Base-by-base conservation (phyloP, 2,329 filamentous ascomycete species). In the Beauveria varroae region DNA sequence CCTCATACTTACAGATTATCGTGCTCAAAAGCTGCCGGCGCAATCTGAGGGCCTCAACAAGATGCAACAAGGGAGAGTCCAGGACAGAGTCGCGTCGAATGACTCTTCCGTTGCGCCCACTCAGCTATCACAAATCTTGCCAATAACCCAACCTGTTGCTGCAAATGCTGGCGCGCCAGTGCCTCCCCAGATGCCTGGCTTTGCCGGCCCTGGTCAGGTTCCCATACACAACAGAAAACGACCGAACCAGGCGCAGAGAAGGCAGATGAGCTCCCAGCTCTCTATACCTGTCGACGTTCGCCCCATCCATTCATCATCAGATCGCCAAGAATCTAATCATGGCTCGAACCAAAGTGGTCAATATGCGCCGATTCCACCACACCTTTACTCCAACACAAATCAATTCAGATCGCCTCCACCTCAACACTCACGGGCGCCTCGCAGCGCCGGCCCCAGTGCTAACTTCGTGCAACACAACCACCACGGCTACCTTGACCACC, bases 241-340 rank as follows among this genome's bases (percentile, higher is more conserved):
- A 24, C 80, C 76, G 3, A 88, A 88, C 63, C 85, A 88, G 68
- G 84, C 85, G 1, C 82, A 87, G 66, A 78, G 85, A 54, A 80
- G 85, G 24, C 83, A 86, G 67, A 84, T 86, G 81, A 85, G 78
- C 61, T 78, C 83, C 5, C 81, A 86, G 64, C 67, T 86, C 20
- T 79, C 81, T 0, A 80, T 86, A 51, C 78, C 82, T 5, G 76
- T 86, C 57, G 81, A 85, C 63, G 70, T 77, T 14, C 76, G 77
- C 20, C 60, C 67, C n/a, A 68, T 72, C 20, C 71, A 73, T 18
- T 66, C 68, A 57, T 63, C 68, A 20, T 65, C 22, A 24, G 41
- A 67, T 68, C 26, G 69, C 70, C 30, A 64, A 69, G 16, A 69
- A 24, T 28, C 68, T 74, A 12, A 71, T 69, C n/a, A 73, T 64